Base-by-base conservation (phyloP, 805 yeast species). In the Ogataea thermomethanolica region DNA sequence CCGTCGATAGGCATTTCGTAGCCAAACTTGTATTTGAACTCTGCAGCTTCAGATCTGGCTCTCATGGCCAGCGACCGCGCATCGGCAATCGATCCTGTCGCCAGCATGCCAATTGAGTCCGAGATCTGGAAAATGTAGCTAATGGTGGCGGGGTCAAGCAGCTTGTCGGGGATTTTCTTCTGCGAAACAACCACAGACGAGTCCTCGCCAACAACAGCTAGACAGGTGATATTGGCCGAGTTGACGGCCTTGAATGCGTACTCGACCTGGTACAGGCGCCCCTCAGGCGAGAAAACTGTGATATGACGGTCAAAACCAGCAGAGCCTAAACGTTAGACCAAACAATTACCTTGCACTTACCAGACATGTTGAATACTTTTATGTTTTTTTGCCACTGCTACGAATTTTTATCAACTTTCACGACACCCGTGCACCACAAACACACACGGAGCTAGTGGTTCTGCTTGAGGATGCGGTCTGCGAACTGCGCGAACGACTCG, bases 291-390 rank as follows among this genome's bases (percentile, higher is more conserved):
- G 70, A 93, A 93, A 56, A 93, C 90, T 22, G 99, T 93, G 64
- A 93, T 93, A 65, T 93, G 99, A 73, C 99, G 85, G 70, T 93
- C 99, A 64, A 90, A 93, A 39, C 99, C 99, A n/a, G 98, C 95
- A 48, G 81, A 73, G 48, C 79, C 81, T 71, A 55, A 17, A 25
- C 66, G 35, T 67, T 35, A 37, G 39, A 22, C 12, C 9, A 2
- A 10, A 7, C 22, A 42, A 36, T 33, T 30, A 34, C 6, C n/a
- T 15, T 4, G 25, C 6, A 58, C 64, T 37, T 58, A 59, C 64
- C 56, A 41, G 63, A 59, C 64, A 59, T 58, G 35, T 24, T 43
- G 25, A 25, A 29, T 26, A n/a, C 14, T 13, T 25, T 36, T 33
- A 29, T 22, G 29, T 23, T 35, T 40, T 28, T 29, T 33, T 33